Evolutionary conservation across 352 stramenopile species (phyloP).

Genomic region (Phytophthora cryptogea): DNA sequence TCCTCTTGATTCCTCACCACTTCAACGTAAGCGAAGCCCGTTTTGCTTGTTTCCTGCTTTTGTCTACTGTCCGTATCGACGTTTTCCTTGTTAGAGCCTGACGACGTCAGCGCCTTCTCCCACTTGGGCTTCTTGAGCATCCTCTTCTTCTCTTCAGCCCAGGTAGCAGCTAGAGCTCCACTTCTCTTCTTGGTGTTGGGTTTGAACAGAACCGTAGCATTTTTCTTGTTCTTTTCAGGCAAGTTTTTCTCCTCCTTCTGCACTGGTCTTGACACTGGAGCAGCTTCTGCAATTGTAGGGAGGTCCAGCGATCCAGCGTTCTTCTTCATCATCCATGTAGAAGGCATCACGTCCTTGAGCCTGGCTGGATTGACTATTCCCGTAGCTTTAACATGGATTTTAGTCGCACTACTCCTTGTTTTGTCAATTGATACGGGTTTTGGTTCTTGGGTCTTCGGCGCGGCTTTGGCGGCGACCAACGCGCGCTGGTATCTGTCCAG

Average conservation of each 20-base stretch:
- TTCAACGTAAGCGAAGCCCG: slow-evolving; percentile 61
- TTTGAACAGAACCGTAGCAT: slow-evolving; percentile 2
- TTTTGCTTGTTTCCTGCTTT: slow-evolving; percentile 19
- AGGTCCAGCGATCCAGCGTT: background rate
- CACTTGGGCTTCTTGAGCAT: slow-evolving; percentile 33
- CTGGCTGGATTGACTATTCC: slow-evolving; percentile 1
- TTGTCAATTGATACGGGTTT: slow-evolving; percentile 7
- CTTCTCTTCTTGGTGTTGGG: slow-evolving; percentile 17
- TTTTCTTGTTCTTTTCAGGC: slow-evolving; percentile 12
- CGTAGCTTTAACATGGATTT: background rate
- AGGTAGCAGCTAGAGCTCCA: slow-evolving; percentile 30
- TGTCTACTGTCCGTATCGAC: background rate
- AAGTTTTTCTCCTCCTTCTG: slow-evolving; percentile 1
- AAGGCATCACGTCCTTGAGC: background rate
- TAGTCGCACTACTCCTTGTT: slow-evolving; percentile 12
- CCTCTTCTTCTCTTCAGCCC: slow-evolving; percentile 49
- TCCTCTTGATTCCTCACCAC: slow-evolving; percentile 78
- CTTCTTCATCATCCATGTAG: slow-evolving; percentile 28
- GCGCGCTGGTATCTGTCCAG: slow-evolving; percentile 69
- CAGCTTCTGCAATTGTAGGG: slow-evolving; percentile 1
- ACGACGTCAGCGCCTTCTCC: slow-evolving; percentile 11
- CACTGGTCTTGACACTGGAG: background rate
- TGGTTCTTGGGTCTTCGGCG: background rate
- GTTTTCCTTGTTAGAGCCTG: slow-evolving; percentile 23
- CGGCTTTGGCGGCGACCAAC: slow-evolving; percentile 21